Percentiles rank a stretch among this genome's conserved stretches.
These are phyloP conservation scores for Euryodendron excelsum DNA, from an alignment of 148 eudicot species.

Conservation along the genomic window DNA sequence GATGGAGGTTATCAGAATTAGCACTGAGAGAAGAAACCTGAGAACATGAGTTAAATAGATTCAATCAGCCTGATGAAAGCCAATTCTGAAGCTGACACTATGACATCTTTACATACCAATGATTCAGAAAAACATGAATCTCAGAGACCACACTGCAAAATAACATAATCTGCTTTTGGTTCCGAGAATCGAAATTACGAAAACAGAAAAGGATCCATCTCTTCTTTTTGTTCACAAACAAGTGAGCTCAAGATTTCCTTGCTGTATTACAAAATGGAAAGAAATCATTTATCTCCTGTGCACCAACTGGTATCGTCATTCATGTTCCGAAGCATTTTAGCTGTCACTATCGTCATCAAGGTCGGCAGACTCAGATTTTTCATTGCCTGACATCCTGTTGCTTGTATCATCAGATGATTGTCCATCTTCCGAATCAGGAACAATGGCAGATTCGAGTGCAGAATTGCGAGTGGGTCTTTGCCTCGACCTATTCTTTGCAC, in stretches of 20 bases:
- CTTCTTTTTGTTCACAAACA: too few relatives aligned
- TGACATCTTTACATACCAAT: constrained; percentile 7
- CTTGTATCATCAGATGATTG: constrained; percentile 30
- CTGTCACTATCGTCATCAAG: constrained; percentile 33
- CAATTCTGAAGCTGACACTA: background rate
- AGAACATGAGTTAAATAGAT: background rate
- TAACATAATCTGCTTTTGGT: background rate
- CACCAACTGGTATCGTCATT: background rate
- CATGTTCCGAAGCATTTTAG: constrained; percentile 16
- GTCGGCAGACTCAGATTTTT: constrained; percentile 27
- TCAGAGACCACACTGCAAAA: constrained; percentile 6
- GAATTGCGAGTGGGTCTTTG: constrained; percentile 66
- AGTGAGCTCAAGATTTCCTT: background rate
- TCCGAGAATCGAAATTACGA: background rate
- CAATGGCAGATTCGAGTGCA: constrained; percentile 37
- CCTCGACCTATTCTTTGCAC: constrained; percentile 55
- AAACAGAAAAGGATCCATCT: background rate
- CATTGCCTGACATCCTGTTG: constrained; percentile 12
- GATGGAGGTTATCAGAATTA: too few relatives aligned
- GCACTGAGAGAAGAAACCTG: too few relatives aligned
- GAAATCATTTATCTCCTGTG: constrained; percentile 2
- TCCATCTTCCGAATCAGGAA: constrained; percentile 61
- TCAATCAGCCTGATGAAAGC: background rate
- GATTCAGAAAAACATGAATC: background rate
- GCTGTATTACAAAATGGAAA: constrained; percentile 22